These are phyloP conservation scores for Paraphaeosphaeria minitans DNA, from an alignment of 2,329 filamentous ascomycete species.

Conservation along the genomic window DNA sequence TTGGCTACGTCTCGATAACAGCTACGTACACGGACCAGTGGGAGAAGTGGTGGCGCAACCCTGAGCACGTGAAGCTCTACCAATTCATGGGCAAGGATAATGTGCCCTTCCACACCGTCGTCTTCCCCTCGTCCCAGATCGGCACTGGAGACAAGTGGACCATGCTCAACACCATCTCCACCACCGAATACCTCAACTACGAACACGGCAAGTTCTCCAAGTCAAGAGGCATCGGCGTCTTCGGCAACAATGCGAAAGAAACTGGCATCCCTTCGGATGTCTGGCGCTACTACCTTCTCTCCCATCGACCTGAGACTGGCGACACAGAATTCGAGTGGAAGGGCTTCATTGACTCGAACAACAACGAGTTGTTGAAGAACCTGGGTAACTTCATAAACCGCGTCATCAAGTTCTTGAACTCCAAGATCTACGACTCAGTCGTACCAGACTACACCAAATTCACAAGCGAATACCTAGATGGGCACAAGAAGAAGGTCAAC, in stretches of 20 bases:
- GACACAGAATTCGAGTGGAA: slow-evolving; percentile 93
- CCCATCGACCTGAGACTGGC: slow-evolving; percentile 80
- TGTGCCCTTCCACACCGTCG: slow-evolving; percentile 85
- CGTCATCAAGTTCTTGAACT: slow-evolving; percentile 71
- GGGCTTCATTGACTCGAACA: slow-evolving; percentile 81
- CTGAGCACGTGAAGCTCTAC: slow-evolving; percentile 84
- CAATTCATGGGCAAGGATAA: slow-evolving; percentile 95
- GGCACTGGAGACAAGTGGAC: slow-evolving; percentile 88
- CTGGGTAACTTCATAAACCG: slow-evolving; percentile 65
- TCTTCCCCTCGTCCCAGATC: slow-evolving; percentile 86
- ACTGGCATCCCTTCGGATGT: slow-evolving; percentile 84
- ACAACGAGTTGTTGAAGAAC: slow-evolving; percentile 83
- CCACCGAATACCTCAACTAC: slow-evolving; percentile 70
- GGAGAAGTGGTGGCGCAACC: slow-evolving; percentile 94
- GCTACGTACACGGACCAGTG: slow-evolving; percentile 87
- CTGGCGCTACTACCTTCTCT: slow-evolving; percentile 92
- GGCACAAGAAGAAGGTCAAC: slow-evolving; percentile 67
- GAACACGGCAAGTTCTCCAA: slow-evolving; percentile 79
- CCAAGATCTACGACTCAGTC: slow-evolving; percentile 70
- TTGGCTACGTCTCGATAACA: slow-evolving; percentile 94
- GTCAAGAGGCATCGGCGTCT: slow-evolving; percentile 85
- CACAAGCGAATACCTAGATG: slow-evolving; percentile 47
- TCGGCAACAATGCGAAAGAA: slow-evolving; percentile 85
- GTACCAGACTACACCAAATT: slow-evolving; percentile 70
- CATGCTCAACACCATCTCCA: slow-evolving; percentile 83